These are phyloP conservation scores for Floccularia luteovirens DNA, from an alignment of 768 basidiomycete genomes.

Conservation along the genomic window DNA sequence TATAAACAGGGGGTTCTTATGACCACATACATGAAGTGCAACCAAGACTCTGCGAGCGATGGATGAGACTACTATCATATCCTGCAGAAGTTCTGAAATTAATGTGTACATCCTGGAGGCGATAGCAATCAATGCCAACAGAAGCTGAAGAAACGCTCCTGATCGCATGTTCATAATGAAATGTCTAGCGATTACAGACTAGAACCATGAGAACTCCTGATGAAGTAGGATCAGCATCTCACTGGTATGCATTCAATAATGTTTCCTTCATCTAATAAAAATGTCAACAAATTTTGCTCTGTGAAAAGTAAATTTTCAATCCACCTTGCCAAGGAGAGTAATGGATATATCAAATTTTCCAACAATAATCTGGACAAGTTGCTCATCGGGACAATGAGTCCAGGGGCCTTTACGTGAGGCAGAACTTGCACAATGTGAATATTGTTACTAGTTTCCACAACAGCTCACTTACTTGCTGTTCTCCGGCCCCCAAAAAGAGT, in stretches of 20 bases:
- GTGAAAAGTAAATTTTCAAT: neutral
- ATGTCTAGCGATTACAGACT: slow-evolving; percentile 28
- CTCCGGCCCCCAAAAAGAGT: slow-evolving; percentile 42
- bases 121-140: slow-evolving; percentile 56
- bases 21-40: no score
- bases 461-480: slow-evolving; percentile 27
- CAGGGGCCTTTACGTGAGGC: slow-evolving; percentile 55
- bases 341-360: slow-evolving; percentile 26
- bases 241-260: slow-evolving; percentile 46
- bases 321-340: slow-evolving; percentile 37
- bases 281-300: slow-evolving; percentile 2
- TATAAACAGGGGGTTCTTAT: no score
- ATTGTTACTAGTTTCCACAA: neutral
- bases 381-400: slow-evolving; percentile 46
- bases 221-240: slow-evolving; percentile 9
- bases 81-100: slow-evolving; percentile 33
- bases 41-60: no score
- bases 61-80: no score
- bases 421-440: slow-evolving; percentile 7
- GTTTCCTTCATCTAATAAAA: slow-evolving; percentile 34
- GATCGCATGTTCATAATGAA: slow-evolving; percentile 60
- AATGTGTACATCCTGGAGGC: slow-evolving; percentile 48
- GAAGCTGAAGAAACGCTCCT: slow-evolving; percentile 64
- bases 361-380: slow-evolving; percentile 22
- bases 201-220: neutral